Evolutionary conservation across 805 yeast species (phyloP).

Genomic region (Hanseniaspora nectarophila): DNA sequence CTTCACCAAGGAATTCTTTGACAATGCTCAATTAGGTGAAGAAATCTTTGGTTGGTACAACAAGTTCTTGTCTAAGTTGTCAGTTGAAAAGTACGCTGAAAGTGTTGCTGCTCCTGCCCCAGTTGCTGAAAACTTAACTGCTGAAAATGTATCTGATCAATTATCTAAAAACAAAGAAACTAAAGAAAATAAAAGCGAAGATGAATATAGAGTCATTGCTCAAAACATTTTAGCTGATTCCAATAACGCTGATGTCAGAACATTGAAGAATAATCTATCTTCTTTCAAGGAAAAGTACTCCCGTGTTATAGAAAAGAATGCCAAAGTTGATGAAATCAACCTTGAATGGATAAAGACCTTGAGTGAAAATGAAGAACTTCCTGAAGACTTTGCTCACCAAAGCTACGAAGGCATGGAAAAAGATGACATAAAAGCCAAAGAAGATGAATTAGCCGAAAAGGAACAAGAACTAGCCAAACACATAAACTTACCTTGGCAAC

Average conservation of each 20-base stretch:
- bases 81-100: background rate
- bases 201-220: conserved; percentile 12
- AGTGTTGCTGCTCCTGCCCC: background rate
- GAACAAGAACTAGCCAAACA: conserved; percentile 35
- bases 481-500: conserved; percentile 70
- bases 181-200: conserved; percentile 15
- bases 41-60: conserved; percentile 17
- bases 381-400: conserved; percentile 27
- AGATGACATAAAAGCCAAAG: conserved; percentile 33
- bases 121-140: conserved; percentile 15
- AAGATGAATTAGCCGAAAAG: conserved; percentile 35
- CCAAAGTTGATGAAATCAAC: conserved; percentile 2
- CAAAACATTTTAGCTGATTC: conserved; percentile 2
- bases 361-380: conserved; percentile 30
- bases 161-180: conserved; percentile 12
- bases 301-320: conserved; percentile 24
- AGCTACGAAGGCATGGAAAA: conserved; percentile 35
- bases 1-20: conserved; percentile 22
- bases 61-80: conserved; percentile 5
- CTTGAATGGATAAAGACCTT: conserved; percentile 42
- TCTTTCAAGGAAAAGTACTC: conserved; percentile 24
- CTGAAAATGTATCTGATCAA: conserved; percentile 17
- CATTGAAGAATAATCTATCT: conserved; percentile 21
- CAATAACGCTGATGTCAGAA: conserved; percentile 23
- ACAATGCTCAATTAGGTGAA: conserved; percentile 23